Evolutionary conservation across 495 filamentous ascomycete genomes (phyloP).

Genomic region (Penicillium maclennaniae): DNA sequence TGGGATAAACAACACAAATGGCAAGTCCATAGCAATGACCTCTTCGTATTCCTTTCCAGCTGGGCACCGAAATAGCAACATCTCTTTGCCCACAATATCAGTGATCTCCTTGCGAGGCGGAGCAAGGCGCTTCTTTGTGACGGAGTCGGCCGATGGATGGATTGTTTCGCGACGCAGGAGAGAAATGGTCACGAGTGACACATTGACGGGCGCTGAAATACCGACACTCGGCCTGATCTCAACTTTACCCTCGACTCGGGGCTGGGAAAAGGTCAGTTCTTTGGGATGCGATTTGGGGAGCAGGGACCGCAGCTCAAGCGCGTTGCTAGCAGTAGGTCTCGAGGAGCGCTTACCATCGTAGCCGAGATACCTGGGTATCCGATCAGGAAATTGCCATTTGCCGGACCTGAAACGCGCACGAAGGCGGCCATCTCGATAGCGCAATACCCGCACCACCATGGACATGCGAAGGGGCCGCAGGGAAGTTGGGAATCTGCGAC

Average conservation of each 20-base stretch:
- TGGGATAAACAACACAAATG: conserved; percentile 95
- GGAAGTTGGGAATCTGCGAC: conserved; percentile 31
- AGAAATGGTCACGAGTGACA: conserved; percentile 92
- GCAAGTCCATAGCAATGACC: conserved; percentile 94
- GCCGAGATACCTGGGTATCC: conserved; percentile 98
- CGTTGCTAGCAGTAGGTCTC: background rate
- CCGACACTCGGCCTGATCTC: conserved; percentile 87
- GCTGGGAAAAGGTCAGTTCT: conserved; percentile 47
- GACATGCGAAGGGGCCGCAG: conserved; percentile 33
- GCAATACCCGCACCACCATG: conserved; percentile 44
- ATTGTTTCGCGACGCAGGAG: conserved; percentile 93
- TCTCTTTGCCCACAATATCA: conserved; percentile 92
- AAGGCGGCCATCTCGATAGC: conserved; percentile 71
- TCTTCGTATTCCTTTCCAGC: conserved; percentile 79
- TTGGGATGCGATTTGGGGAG: background rate
- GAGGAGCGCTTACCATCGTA: conserved; percentile 68
- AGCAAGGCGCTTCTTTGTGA: conserved; percentile 87
- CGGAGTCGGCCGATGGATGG: conserved; percentile 88
- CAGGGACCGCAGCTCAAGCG: background rate
- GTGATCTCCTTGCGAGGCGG: conserved; percentile 88
- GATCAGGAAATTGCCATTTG: conserved; percentile 94
- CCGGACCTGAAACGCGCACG: conserved; percentile 94
- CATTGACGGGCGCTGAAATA: conserved; percentile 77
- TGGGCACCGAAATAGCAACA: conserved; percentile 82
- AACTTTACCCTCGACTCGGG: conserved; percentile 95